phyloP scores from a whole-genome alignment of 2,329 filamentous ascomycete species.

The Fusarium protoensiforme region DNA sequence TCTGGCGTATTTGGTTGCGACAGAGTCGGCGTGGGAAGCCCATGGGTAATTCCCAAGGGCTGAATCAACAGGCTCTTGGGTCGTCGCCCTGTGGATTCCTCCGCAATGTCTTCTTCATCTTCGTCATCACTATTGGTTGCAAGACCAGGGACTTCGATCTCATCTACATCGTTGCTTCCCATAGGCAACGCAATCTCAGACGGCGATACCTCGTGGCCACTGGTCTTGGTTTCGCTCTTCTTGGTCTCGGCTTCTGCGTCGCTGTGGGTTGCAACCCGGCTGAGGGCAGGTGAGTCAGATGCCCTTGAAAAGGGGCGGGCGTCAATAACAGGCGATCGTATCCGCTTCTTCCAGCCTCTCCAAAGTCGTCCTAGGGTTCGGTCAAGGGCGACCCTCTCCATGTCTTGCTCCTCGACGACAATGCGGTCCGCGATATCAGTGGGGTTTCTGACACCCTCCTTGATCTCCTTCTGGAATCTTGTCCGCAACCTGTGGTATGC shows the following conservation, averaged over 20 bases:
- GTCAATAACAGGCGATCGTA: slow-evolving; percentile 67
- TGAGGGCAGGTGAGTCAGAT: slow-evolving; percentile 52
- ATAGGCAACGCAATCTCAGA: slow-evolving; percentile 73
- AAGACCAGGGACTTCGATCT: slow-evolving; percentile 83
- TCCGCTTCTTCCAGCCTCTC: slow-evolving; percentile 93
- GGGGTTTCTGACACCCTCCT: slow-evolving; percentile 59
- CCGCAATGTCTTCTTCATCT: slow-evolving; percentile 50
- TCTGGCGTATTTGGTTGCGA: slow-evolving; percentile 51
- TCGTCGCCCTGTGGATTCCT: slow-evolving; percentile 49
- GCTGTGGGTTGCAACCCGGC: slow-evolving; percentile 45
- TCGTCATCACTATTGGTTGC: slow-evolving; percentile 72
- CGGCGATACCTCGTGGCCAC: slow-evolving; percentile 42
- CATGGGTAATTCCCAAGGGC: slow-evolving; percentile 36
- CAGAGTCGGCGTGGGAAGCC: slow-evolving; percentile 46
- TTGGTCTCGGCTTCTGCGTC: slow-evolving; percentile 32
- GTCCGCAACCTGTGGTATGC: slow-evolving; percentile 75
- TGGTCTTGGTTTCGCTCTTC: slow-evolving; percentile 22
- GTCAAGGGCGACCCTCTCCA: slow-evolving; percentile 93
- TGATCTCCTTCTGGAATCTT: slow-evolving; percentile 69
- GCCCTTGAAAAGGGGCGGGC: slow-evolving; percentile 62
- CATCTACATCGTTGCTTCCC: slow-evolving; percentile 74
- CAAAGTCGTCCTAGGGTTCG: slow-evolving; percentile 88
- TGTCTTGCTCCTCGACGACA: slow-evolving; percentile 89
- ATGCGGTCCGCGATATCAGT: slow-evolving; percentile 71
- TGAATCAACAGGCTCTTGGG: slow-evolving; percentile 58